A percentile compares a stretch with the other conserved stretches of the same genome.
Evolutionary conservation across 805 yeast species (phyloP).

Genomic region (Lipomyces sp.): DNA sequence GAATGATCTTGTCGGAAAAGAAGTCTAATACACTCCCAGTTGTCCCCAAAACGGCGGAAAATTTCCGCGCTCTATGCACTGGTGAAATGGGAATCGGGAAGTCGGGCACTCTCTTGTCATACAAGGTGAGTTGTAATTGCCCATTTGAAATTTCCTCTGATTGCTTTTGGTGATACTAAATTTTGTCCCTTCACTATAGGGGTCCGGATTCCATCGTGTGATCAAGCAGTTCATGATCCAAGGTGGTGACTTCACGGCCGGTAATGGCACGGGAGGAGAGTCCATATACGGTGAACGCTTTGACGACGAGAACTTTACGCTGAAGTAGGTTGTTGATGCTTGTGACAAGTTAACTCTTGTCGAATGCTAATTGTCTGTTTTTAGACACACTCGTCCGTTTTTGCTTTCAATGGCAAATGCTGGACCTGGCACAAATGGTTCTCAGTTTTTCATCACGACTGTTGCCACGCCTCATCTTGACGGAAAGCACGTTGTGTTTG

Average conservation of each 20-base stretch:
- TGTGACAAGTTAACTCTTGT: too few relatives aligned
- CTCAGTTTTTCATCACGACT: conserved; percentile 92
- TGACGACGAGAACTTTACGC: conserved; percentile 80
- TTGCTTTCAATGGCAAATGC: conserved; percentile 95
- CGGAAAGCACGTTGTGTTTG: conserved; percentile 95
- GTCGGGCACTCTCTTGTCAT: conserved; percentile 63
- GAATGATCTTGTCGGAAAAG: conserved; percentile 60
- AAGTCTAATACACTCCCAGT: conserved; percentile 88
- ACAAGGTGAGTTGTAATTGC: conserved; percentile 39
- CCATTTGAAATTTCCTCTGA: too few relatives aligned
- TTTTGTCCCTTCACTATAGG: conserved; percentile 42
- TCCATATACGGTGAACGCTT: conserved; percentile 80
- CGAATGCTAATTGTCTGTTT: conserved; percentile 28
- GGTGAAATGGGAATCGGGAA: conserved; percentile 74
- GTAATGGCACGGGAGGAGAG: conserved; percentile 65
- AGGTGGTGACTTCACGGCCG: conserved; percentile 77
- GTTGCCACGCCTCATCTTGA: conserved; percentile 91
- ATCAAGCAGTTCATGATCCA: conserved; percentile 81
- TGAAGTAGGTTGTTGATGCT: conserved; percentile 13
- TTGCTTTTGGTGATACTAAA: too few relatives aligned
- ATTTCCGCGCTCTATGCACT: conserved; percentile 82
- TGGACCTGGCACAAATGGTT: conserved; percentile 93
- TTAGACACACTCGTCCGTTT: conserved; percentile 79
- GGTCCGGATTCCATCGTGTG: conserved; percentile 85
- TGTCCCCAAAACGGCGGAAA: conserved; percentile 84